A percentile compares a stretch with the other conserved stretches of the same genome.
Conservation (phyloP, 768 basidiomycete genomes). For the Kockovaella imperatae region DNA sequence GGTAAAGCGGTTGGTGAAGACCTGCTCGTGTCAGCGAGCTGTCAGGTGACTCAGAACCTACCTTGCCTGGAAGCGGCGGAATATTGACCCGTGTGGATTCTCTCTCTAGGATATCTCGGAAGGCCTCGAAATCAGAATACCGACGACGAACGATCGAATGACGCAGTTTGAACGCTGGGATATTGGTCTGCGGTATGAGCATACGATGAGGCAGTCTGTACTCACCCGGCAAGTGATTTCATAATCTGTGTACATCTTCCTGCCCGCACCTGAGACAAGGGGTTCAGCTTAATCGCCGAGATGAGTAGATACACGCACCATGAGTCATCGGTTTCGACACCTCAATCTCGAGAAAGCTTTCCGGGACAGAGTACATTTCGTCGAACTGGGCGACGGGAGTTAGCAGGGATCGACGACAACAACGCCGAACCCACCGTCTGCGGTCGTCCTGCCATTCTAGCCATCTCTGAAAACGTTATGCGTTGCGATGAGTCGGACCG, state of each 20-base stretch:
- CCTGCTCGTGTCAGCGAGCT: constrained; percentile 36
- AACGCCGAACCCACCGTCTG: constrained; percentile 33
- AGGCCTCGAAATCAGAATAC: constrained; percentile 91
- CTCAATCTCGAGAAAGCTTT: constrained; percentile 95
- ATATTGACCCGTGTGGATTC: constrained; percentile 97
- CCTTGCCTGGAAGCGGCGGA: constrained; percentile 88
- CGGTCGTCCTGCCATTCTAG: constrained; percentile 36
- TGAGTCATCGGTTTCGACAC: constrained; percentile 95
- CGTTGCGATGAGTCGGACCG: constrained; percentile 36
- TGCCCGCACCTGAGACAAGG: constrained; percentile 65
- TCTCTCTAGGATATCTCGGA: constrained; percentile 93
- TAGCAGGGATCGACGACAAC: neutral
- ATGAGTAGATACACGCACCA: constrained; percentile 51
- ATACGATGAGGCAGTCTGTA: constrained; percentile 2
- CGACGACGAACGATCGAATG: constrained; percentile 80
- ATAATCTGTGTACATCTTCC: constrained; percentile 99
- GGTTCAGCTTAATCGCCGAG: neutral
- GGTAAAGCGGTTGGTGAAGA: constrained; percentile 95
- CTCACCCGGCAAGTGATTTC: constrained; percentile 93
- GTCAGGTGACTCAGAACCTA: constrained; percentile 6
- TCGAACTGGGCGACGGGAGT: constrained; percentile 51
- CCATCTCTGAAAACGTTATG: constrained; percentile 40
- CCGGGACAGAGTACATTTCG: constrained; percentile 96
- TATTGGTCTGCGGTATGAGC: constrained; percentile 69
- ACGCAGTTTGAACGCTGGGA: constrained; percentile 96